A percentile compares a stretch with the other conserved stretches of the same genome.
These are phyloP conservation scores for Trifolium dubium DNA, from an alignment of 306 rosid species.

Conservation along the genomic window DNA sequence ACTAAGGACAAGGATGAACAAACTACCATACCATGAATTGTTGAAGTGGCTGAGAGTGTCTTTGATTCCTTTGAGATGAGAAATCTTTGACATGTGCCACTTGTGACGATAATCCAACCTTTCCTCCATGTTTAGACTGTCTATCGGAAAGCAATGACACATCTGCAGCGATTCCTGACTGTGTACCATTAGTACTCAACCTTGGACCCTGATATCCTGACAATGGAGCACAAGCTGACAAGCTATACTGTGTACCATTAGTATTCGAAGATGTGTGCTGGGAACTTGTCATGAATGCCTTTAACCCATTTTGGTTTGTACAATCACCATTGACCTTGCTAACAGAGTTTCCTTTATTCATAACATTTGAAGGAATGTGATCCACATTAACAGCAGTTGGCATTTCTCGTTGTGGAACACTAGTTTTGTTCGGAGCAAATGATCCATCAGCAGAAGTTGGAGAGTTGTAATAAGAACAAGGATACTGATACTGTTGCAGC, in stretches of 20 bases:
- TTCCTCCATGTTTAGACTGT: conserved; percentile 43
- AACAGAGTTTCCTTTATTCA: conserved; percentile 40
- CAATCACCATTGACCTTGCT: conserved; percentile 30
- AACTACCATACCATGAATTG: conserved; percentile 44
- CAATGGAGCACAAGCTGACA: conserved; percentile 41
- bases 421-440: conserved; percentile 40
- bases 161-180: conserved; percentile 34
- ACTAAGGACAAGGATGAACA: neutral
- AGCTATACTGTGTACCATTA: conserved; percentile 43
- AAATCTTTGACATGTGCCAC: conserved; percentile 38
- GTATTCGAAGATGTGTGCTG: conserved; percentile 41
- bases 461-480: conserved; percentile 51
- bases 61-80: conserved; percentile 43
- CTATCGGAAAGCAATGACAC: conserved; percentile 37
- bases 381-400: conserved; percentile 38
- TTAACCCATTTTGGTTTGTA: conserved; percentile 43
- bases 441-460: conserved; percentile 41
- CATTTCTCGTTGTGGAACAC: conserved; percentile 44
- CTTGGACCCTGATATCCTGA: conserved; percentile 50
- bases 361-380: conserved; percentile 34
- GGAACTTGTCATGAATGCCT: conserved; percentile 40
- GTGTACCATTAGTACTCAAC: conserved; percentile 35
- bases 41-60: conserved; percentile 42
- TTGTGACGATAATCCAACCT: conserved; percentile 46
- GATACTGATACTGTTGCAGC: conserved; percentile 59